Evolutionary conservation across 345 rosid species (phyloP), one percentile per base, ranked within the genome.

Genomic region (Clarkia xantiana): DNA sequence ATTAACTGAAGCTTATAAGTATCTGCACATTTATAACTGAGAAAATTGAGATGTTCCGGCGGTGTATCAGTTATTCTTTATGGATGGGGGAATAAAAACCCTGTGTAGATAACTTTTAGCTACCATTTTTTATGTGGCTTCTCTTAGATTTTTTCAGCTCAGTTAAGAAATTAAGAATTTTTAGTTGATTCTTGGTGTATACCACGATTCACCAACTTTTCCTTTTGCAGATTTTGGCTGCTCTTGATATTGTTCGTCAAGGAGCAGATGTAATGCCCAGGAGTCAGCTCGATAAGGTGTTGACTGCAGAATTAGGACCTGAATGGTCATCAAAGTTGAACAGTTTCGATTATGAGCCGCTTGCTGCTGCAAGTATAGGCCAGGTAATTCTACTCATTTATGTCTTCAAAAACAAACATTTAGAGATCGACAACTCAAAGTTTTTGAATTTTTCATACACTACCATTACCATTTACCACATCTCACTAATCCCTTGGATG

Each of bases 251-350:
- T 53, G 98, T 91, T 46, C 96, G 98, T 61, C 95, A 91, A 84
- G 96, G 98, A 56, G 98, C 98, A 18, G 98, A 91, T 74, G 94
- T 91, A 68, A 86, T 91, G 98, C 98, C 98, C 15, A 80, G 75
- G 63, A 76, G 75, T 63, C 98, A 91, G 60, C 95, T 91, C 11
- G 67, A 82, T 76, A 85, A 73, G 50, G 98, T 91, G 73, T 58
- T 91, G 75, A 81, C 72, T 56, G 70, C 82, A 55, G 98, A 86
- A 57, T 64, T 91, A 72, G 95, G 95, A 55, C n/a, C 76, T 22
- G 71, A 69, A 57, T 91, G 99, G 99, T 71, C 83, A 29, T 67
- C 82, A 12, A 86, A 78, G 54, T 61, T 91, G 71, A 65, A 67
- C 45, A 91, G 95, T 61, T 91, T 91, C 57, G 94, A 86, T 77